Base-by-base conservation (phyloP, 257 asterid species). In the Plectranthus barbatus region DNA sequence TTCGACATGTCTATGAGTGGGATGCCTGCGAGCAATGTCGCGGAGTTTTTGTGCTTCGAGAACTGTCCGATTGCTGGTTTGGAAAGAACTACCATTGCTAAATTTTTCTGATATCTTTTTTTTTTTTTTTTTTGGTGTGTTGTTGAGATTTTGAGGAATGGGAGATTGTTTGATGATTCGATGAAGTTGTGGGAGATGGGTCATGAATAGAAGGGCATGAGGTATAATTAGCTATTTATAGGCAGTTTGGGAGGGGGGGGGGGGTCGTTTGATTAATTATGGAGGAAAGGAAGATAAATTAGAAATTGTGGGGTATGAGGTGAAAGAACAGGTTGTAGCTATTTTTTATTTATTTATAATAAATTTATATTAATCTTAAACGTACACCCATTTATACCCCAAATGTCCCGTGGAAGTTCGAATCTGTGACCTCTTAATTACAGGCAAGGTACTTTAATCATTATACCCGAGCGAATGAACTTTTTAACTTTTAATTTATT, bases 1-100 rank as follows among this genome's bases (percentile, higher is more conserved):
- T 73, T 62, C 3, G 95, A 85, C 23, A 90, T 83, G 83, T 90
- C 97, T 0, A 90, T 73, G 14, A 82, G 31, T 0, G 91, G 97
- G 52, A 84, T 74, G 17, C 72, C 80, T 0, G 72, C 69, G 46
- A 70, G 55, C n/a, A 81, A 81, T 74, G 84, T 44, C 47, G 72
- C 49, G 58, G 58, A 50, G 68, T 44, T 62, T 9, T 51, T 75
- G 42, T 69, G 23, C 13, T 51, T 39, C 0, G 75, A 68, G 62
- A 67, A 71, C 20, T 77, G 82, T 69, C 80, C 69, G 60, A 67
- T 73, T 64, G 81, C 60, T 3, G 83, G 71, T 56, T 79, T 77
- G 7, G 86, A 71, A 12, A 75, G 75, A 33, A 79, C 80, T 66
- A 82, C 81, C 90, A 81, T 82, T 78, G 58, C 6, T 26, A 34